These are phyloP conservation scores for Cytospora piceae DNA, from an alignment of 2,329 filamentous ascomycete species.

Conservation along the genomic window DNA sequence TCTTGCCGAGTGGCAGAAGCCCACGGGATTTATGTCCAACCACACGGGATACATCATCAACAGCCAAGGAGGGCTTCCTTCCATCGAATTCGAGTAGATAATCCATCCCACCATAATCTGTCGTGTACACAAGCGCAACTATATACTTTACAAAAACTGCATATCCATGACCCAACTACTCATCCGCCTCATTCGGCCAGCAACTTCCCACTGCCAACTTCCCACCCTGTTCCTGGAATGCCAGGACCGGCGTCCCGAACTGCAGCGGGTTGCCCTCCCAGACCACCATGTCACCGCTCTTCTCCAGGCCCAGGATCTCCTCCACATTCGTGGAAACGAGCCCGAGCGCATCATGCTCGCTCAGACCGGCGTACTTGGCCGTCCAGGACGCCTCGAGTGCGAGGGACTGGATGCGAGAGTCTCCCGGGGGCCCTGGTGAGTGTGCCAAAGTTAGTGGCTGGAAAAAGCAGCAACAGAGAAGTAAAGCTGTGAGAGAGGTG, in stretches of 20 bases:
- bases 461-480: background rate
- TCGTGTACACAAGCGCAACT: background rate
- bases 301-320: slow-evolving; percentile 44
- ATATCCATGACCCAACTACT: background rate
- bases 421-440: slow-evolving; percentile 35
- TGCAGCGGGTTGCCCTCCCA: slow-evolving; percentile 49
- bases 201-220: slow-evolving; percentile 40
- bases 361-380: slow-evolving; percentile 45
- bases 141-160: background rate
- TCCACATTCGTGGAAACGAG: slow-evolving; percentile 48
- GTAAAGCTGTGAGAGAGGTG: background rate
- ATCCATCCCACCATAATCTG: slow-evolving; percentile 1
- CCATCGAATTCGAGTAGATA: background rate
- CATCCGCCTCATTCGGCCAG: slow-evolving; percentile 38
- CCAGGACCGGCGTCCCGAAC: slow-evolving; percentile 44
- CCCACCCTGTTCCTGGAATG: slow-evolving; percentile 38
- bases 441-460: background rate
- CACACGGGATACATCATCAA: too few species aligned
- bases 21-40: background rate
- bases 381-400: slow-evolving; percentile 46
- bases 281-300: slow-evolving; percentile 45
- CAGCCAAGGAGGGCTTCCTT: background rate
- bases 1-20: background rate
- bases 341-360: slow-evolving; percentile 40
- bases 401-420: slow-evolving; percentile 46